A percentile compares a stretch with the other conserved stretches of the same genome.
phyloP scores from a whole-genome alignment of 2,329 filamentous ascomycete genomes.

The Nemania sp. region DNA sequence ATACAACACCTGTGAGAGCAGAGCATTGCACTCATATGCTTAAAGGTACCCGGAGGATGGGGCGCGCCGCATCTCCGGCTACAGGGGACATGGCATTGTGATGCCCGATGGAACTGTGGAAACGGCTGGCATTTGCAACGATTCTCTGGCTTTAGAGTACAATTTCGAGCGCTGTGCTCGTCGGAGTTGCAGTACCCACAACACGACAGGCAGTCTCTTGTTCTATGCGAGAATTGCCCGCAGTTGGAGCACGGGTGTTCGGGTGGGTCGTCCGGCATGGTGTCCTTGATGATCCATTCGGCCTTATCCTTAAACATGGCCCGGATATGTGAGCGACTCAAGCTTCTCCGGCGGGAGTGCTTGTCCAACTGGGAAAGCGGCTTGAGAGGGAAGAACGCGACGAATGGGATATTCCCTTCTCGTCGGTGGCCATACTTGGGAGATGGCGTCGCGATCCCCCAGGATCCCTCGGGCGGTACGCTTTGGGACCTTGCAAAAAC shows the following conservation, averaged over 20 bases:
- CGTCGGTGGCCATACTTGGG: not conserved
- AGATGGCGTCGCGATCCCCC: slow-evolving; percentile 28
- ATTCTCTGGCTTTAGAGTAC: slow-evolving; percentile 50
- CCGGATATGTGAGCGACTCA: slow-evolving; percentile 53
- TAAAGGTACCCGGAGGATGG: slow-evolving; percentile 42
- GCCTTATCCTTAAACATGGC: slow-evolving; percentile 52
- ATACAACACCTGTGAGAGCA: slow-evolving; percentile 56
- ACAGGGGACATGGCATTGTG: slow-evolving; percentile 51
- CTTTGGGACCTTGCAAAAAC: slow-evolving; percentile 39
- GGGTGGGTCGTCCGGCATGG: not conserved
- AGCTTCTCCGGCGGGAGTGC: slow-evolving; percentile 51
- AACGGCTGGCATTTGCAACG: slow-evolving; percentile 56
- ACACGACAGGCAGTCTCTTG: slow-evolving; percentile 42
- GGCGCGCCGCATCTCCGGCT: slow-evolving; percentile 50
- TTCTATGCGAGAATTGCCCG: slow-evolving; percentile 43
- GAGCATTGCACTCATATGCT: slow-evolving; percentile 54
- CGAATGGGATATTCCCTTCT: not conserved
- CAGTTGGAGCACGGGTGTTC: slow-evolving; percentile 51
- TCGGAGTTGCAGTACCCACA: slow-evolving; percentile 54
- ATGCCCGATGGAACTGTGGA: slow-evolving; percentile 53
- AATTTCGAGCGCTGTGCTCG: slow-evolving; percentile 48
- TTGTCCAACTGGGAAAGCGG: slow-evolving; percentile 50
- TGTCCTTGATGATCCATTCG: slow-evolving; percentile 38
- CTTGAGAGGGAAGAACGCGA: slow-evolving; percentile 45
- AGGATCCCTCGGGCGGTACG: slow-evolving; percentile 35